Base-by-base conservation (phyloP, 2,329 filamentous ascomycete genomes). In the Phialophora verrucosa region DNA sequence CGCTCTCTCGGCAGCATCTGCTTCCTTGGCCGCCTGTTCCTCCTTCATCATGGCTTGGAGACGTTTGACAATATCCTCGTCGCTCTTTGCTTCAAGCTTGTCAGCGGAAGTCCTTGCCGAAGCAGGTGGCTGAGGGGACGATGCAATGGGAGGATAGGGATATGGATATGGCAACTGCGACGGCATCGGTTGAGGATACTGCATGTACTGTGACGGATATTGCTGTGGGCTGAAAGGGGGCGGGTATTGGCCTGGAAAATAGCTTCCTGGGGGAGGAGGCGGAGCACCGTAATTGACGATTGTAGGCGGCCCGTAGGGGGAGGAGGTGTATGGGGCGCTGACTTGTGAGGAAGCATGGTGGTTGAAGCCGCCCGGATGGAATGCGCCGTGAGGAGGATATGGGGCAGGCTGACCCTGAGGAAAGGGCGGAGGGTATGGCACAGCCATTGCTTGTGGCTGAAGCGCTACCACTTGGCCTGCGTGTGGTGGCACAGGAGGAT, bases 21-120 rank as follows among this genome's bases (percentile, higher is more conserved):
- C 67, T 42, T 71, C 69, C 57, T 68, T 66, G 55, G 44, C 64
- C 12, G 64, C 29, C 32, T 70, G 62, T 53, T 70, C 63, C 57
- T 68, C 65, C 31, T 71, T 69, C 53, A 84, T 82, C 65, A 91
- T 77, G 71, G 90, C 84, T 68, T 86, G 83, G 68, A 89, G 84
- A 64, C 89, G 83, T n/a, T 69, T 69, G 57, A 81, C 81, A 68
- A 89, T 87, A 63, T 90, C 82, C 66, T 84, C 83, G 66, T 82
- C 81, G 5, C 90, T 85, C 32, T 78, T 76, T 8, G 79, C 75
- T 23, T 80, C 78, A 27, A 80, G 78, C 38, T 69, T 70, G 32
- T 68, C 66, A 47, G 66, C 67, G 29, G 69, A 69, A 8, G 65
- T 63, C n/a, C 62, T 62, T 42, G 62, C 63, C 17, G 69, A 67